phyloP scores from a whole-genome alignment of 495 filamentous ascomycete genomes.

The Podospora australis region DNA sequence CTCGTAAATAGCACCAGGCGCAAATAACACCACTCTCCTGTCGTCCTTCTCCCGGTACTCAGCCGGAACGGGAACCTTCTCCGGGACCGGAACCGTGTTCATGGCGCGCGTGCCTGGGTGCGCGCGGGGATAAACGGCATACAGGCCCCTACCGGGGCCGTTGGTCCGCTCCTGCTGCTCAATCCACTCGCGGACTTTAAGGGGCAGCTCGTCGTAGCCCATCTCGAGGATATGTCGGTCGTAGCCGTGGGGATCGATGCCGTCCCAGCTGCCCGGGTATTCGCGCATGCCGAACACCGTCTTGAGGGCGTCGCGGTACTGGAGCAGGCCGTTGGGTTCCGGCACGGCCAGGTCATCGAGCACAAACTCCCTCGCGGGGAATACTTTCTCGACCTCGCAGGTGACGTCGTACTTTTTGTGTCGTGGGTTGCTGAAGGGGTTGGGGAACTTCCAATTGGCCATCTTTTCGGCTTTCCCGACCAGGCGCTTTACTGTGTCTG shows the following conservation, averaged over 20 bases:
- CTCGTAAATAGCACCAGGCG: conserved; percentile 29
- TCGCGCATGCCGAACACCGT: conserved; percentile 21
- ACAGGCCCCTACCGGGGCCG: conserved; percentile 21
- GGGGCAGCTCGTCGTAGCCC: conserved; percentile 26
- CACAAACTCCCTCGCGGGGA: conserved; percentile 24
- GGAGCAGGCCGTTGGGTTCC: conserved; percentile 19
- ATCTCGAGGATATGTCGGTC: conserved; percentile 29
- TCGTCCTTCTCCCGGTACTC: conserved; percentile 18
- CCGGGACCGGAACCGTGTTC: conserved; percentile 12
- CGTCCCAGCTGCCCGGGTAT: conserved; percentile 34
- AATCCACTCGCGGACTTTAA: conserved; percentile 31
- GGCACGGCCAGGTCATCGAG: conserved; percentile 29
- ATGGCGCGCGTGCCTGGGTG: conserved; percentile 1
- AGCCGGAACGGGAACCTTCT: conserved; percentile 9
- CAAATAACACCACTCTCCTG: conserved; percentile 25
- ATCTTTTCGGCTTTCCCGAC: conserved; percentile 18
- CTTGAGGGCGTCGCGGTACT: conserved; percentile 26
- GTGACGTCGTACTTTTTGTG: conserved; percentile 13
- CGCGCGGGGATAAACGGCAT: conserved; percentile 22
- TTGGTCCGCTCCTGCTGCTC: conserved; percentile 26
- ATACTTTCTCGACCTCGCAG: conserved; percentile 18
- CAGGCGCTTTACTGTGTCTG: conserved; percentile 15
- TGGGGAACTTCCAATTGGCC: conserved; percentile 24
- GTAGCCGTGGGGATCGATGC: conserved; percentile 32
- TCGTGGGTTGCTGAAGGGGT: conserved; percentile 21